phyloP scores from a whole-genome alignment of 805 yeast genomes.

The Hanseniaspora meyeri region DNA sequence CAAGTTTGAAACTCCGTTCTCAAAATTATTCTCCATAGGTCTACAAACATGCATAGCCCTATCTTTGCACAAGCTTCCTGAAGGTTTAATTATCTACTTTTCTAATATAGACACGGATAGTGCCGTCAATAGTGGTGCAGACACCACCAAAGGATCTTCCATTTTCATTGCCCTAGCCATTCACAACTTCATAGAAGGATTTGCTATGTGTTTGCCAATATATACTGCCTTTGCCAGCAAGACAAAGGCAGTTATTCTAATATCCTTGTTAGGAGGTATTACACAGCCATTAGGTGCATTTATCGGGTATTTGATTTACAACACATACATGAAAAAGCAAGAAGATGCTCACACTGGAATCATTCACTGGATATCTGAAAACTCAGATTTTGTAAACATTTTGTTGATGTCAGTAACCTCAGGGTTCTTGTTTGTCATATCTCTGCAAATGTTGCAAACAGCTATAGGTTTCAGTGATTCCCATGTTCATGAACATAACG shows the following conservation, averaged over 20 bases:
- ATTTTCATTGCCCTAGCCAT: slow-evolving; percentile 75
- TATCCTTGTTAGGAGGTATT: slow-evolving; percentile 63
- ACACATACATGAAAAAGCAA: slow-evolving; percentile 27
- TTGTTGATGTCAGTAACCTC: slow-evolving; percentile 58
- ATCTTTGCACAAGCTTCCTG: slow-evolving; percentile 84
- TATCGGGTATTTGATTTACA: slow-evolving; percentile 45
- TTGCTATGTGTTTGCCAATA: slow-evolving; percentile 82
- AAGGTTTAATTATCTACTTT: slow-evolving; percentile 73
- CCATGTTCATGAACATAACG: slow-evolving; percentile 32
- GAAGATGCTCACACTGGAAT: slow-evolving; percentile 27
- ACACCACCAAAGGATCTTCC: slow-evolving; percentile 50
- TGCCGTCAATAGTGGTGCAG: slow-evolving; percentile 17
- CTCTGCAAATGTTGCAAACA: slow-evolving; percentile 74
- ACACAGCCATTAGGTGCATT: slow-evolving; percentile 87
- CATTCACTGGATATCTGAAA: slow-evolving; percentile 23
- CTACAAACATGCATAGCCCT: slow-evolving; percentile 81
- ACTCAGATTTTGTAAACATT: slow-evolving; percentile 39
- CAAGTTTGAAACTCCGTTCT: slow-evolving; percentile 62
- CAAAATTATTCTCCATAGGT: slow-evolving; percentile 74
- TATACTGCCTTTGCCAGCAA: slow-evolving; percentile 61
- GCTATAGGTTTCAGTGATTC: slow-evolving; percentile 70
- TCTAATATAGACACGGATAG: slow-evolving; percentile 56
- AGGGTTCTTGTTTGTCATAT: slow-evolving; percentile 73
- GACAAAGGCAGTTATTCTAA: slow-evolving; percentile 47
- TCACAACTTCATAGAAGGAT: slow-evolving; percentile 90